Evolutionary conservation across 495 filamentous ascomycete species (phyloP), one percentile per base, ranked within the genome.

Genomic region (Endocarpon pusillum): DNA sequence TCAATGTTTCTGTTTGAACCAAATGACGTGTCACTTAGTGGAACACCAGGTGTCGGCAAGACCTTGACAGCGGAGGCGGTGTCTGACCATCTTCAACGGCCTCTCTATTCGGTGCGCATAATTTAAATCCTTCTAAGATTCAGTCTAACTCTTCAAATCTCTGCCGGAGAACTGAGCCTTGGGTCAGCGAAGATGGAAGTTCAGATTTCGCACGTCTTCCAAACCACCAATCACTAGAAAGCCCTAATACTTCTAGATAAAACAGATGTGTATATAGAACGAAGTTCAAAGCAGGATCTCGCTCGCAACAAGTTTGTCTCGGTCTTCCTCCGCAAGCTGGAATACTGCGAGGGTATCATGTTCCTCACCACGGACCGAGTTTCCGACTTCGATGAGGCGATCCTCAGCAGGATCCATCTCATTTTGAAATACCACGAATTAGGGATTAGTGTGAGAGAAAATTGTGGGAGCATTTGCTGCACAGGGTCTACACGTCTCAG

Each of bases 61-160:
- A 54, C 47, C 12, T 48, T 51, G 35, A 54, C 49, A 3, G 49
- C 49, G 33, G 42, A 57, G 38, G 46, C 41, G 46, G 38, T 51
- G 32, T 49, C 42, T 20, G 48, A 55, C 26, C 26, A 46, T 20
- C 40, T 53, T 36, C 30, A 47, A 26, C 42, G 39, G 29, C 44
- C 45, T 27, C 47, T 55, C 33, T 52, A 52, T 26, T 46, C 46
- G 26, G 44, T 51, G 10, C 10, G n/a, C 34, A 19, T 33, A 29
- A 24, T 42, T 16, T 21, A 32, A 14, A 22, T 41, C n/a, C n/a
- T 30, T 37, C 18, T 24, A 14, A 19, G 18, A 20, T 7, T 20
- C 36, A 22, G 2, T 32, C 36, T 42, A 17, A 39, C 28, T 25
- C 20, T 39, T 27, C 9, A 46, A 22, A 40, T 46, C 27, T 46